These are phyloP conservation scores for Medicago lupulina DNA, from an alignment of 306 rosid genomes.

Conservation along the genomic window DNA sequence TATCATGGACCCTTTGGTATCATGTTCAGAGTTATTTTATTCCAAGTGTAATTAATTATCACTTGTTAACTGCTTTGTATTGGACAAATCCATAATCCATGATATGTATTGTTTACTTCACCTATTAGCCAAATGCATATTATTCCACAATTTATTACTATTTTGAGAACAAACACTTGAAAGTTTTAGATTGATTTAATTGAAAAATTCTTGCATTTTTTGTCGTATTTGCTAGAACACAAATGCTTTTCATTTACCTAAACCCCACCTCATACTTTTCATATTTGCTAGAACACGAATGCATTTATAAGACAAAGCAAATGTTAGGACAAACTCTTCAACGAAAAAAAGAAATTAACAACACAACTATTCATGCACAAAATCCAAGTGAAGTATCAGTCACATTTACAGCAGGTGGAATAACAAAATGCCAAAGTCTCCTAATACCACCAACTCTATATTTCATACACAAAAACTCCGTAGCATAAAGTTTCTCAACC, in stretches of 20 bases:
- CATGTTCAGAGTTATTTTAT: no score
- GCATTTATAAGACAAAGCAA: not conserved
- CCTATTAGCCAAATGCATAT: not conserved
- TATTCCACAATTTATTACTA: not conserved
- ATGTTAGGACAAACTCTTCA: not conserved
- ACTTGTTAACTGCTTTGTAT: not conserved
- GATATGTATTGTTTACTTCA: slow-evolving; percentile 6
- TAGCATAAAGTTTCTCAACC: slow-evolving; percentile 67
- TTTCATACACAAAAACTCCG: slow-evolving; percentile 78
- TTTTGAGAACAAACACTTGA: no score
- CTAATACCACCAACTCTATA: slow-evolving; percentile 65
- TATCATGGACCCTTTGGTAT: not conserved
- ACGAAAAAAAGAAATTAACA: not conserved
- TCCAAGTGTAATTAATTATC: no score
- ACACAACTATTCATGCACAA: slow-evolving; percentile 37
- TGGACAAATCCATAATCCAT: slow-evolving; percentile 1
- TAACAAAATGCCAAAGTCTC: slow-evolving; percentile 85
- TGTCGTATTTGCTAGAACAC: no score
- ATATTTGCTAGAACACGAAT: no score
- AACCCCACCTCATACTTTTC: no score
- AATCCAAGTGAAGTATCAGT: slow-evolving; percentile 41
- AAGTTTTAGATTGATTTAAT: no score
- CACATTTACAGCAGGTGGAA: slow-evolving; percentile 50
- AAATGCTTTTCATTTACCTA: no score
- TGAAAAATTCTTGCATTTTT: no score